phyloP scores from a whole-genome alignment of 441 rosid genomes.

The Eutrema salsugineum region DNA sequence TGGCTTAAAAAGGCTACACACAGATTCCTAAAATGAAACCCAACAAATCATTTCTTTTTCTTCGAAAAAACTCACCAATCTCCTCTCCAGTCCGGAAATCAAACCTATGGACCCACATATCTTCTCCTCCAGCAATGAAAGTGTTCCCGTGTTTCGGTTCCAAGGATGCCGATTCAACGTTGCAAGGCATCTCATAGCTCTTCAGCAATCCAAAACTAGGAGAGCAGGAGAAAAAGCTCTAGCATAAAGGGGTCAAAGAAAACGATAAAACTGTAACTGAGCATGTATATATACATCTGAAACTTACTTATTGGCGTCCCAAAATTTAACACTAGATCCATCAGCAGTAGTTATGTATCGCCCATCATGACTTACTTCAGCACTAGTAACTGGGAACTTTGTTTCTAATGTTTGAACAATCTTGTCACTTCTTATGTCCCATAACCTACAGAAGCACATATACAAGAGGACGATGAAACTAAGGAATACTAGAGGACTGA shows the following conservation, averaged over 20 bases:
- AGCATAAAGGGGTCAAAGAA: not conserved
- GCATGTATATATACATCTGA: not conserved
- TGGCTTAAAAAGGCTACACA: not conserved
- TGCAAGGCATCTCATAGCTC: constrained; percentile 78
- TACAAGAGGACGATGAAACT: constrained; percentile 5
- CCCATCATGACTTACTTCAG: constrained; percentile 94
- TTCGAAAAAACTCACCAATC: constrained; percentile 53
- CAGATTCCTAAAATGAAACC: not conserved
- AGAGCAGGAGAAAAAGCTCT: constrained; percentile 1
- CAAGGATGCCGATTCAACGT: constrained; percentile 84
- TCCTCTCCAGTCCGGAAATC: constrained; percentile 94
- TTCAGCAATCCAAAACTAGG: constrained; percentile 66
- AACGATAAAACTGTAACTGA: not conserved
- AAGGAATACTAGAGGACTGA: not conserved
- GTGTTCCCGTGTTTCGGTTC: constrained; percentile 85
- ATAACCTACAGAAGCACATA: constrained; percentile 47
- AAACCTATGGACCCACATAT: constrained; percentile 50
- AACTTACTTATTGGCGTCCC: constrained; percentile 97
- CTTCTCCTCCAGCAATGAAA: constrained; percentile 81
- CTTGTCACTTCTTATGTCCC: constrained; percentile 87
- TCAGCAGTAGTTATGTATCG: constrained; percentile 89
- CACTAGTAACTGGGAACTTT: constrained; percentile 81
- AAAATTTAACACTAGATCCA: constrained; percentile 85
- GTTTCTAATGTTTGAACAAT: constrained; percentile 86
- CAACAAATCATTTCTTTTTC: not conserved